These are phyloP conservation scores for Ophiobolus disseminans DNA, from an alignment of 2,329 filamentous ascomycete species.

Conservation along the genomic window DNA sequence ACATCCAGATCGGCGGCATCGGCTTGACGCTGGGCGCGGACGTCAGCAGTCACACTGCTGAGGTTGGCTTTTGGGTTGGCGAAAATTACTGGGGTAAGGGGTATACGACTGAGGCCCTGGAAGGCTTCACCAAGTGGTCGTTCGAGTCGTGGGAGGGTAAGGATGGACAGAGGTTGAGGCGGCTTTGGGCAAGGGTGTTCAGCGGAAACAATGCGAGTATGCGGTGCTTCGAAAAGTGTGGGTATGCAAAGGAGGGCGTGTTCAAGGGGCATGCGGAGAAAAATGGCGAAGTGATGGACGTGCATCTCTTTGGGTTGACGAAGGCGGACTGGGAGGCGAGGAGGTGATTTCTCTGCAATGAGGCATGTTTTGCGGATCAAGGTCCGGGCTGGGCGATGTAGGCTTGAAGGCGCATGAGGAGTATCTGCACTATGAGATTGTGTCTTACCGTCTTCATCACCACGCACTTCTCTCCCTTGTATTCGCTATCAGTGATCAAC, in stretches of 20 bases:
- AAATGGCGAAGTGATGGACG: constrained; percentile 41
- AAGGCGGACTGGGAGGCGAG: constrained; percentile 28
- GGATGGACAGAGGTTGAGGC: constrained; percentile 30
- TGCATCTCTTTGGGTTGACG: constrained; percentile 45
- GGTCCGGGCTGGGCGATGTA: constrained; percentile 35
- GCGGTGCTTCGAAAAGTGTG: constrained; percentile 47
- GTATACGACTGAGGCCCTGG: constrained; percentile 42
- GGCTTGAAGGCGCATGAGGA: constrained; percentile 42
- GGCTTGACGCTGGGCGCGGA: constrained; percentile 48
- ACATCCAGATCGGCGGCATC: constrained; percentile 45
- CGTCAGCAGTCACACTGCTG: constrained; percentile 46
- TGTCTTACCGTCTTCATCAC: constrained; percentile 38
- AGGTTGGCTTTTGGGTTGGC: constrained; percentile 54
- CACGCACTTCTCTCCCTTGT: constrained; percentile 32
- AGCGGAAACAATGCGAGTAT: constrained; percentile 46
- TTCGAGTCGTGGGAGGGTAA: constrained; percentile 35
- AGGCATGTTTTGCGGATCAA: constrained; percentile 14
- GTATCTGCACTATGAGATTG: constrained; percentile 36
- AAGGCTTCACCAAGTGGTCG: constrained; percentile 43
- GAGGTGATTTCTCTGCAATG: too few relatives aligned
- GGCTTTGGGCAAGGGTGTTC: constrained; percentile 40
- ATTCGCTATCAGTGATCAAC: constrained; percentile 32
- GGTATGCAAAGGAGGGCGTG: constrained; percentile 48
- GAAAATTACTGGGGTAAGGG: constrained; percentile 47
- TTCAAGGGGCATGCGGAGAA: constrained; percentile 45